phyloP scores from a whole-genome alignment of 768 basidiomycete species.

The Galerina sulciceps region DNA sequence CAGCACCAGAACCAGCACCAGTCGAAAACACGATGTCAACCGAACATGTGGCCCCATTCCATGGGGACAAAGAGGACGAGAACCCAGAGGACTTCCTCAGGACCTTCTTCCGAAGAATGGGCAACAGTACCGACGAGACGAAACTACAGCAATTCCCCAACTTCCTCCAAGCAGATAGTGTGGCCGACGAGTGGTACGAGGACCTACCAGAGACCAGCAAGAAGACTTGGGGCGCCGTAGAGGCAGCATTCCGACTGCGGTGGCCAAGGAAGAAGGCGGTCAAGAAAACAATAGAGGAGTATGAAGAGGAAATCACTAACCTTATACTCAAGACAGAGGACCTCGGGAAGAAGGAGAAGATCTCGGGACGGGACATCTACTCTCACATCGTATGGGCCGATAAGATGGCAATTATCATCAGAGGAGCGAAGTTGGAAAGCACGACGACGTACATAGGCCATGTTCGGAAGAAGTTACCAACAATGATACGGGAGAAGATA shows the following conservation, averaged over 20 bases:
- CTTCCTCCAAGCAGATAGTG: constrained; percentile 1
- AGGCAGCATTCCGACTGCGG: not conserved
- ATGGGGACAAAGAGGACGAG: constrained; percentile 6
- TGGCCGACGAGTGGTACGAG: constrained; percentile 1
- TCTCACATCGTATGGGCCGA: constrained; percentile 25
- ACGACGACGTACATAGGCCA: constrained; percentile 6
- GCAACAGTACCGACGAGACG: not conserved
- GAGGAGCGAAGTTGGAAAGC: constrained; percentile 11
- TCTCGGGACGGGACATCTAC: constrained; percentile 17
- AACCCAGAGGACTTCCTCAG: constrained; percentile 6
- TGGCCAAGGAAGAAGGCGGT: constrained; percentile 4
- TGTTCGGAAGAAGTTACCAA: constrained; percentile 10
- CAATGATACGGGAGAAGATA: not conserved
- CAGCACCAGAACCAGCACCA: not conserved
- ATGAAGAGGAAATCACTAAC: not conserved
- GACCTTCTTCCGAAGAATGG: not conserved
- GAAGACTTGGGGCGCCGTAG: not conserved
- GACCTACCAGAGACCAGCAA: not conserved
- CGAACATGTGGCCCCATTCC: not conserved
- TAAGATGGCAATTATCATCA: constrained; percentile 16
- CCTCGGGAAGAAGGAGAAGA: constrained; percentile 15
- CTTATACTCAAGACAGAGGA: too few species aligned
- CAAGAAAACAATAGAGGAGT: not conserved
- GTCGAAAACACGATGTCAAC: not conserved
- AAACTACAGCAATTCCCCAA: constrained; percentile 1